These are phyloP conservation scores for Mangifera indica DNA, from an alignment of 345 rosid genomes.

Conservation along the genomic window DNA sequence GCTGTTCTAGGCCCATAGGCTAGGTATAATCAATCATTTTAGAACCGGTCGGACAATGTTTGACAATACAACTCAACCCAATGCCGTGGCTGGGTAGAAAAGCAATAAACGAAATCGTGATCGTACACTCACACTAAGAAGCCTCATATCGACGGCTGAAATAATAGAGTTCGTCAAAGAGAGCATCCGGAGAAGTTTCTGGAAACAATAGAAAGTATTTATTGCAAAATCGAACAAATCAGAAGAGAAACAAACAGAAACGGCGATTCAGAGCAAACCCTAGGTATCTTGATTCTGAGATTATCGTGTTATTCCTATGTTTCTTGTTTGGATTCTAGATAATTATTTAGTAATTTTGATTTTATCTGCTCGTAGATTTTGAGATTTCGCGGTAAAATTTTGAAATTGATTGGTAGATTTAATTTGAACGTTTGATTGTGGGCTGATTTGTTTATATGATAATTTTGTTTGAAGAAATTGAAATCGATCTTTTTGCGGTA, in stretches of 20 bases:
- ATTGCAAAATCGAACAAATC: too few relatives aligned
- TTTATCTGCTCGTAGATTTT: neutral
- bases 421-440: neutral
- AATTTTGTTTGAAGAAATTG: too few relatives aligned
- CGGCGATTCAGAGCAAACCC: neutral
- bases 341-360: neutral
- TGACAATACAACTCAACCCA: too few relatives aligned
- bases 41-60: too few relatives aligned
- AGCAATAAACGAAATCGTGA: neutral
- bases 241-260: neutral
- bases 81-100: too few relatives aligned
- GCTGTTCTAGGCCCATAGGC: too few relatives aligned
- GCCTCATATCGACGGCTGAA: conserved; percentile 16
- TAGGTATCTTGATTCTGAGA: neutral
- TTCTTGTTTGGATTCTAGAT: too few relatives aligned
- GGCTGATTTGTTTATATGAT: neutral
- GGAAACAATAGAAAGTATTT: neutral
- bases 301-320: neutral
- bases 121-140: conserved; percentile 2
- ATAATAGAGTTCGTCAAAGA: neutral
- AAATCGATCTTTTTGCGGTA: too few relatives aligned
- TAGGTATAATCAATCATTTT: too few relatives aligned
- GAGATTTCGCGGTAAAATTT: neutral
- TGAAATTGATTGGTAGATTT: neutral
- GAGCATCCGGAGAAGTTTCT: conserved; percentile 13